These are phyloP conservation scores for Stereum hirsutum DNA, from an alignment of 1,284 basidiomycete species.

Conservation along the genomic window DNA sequence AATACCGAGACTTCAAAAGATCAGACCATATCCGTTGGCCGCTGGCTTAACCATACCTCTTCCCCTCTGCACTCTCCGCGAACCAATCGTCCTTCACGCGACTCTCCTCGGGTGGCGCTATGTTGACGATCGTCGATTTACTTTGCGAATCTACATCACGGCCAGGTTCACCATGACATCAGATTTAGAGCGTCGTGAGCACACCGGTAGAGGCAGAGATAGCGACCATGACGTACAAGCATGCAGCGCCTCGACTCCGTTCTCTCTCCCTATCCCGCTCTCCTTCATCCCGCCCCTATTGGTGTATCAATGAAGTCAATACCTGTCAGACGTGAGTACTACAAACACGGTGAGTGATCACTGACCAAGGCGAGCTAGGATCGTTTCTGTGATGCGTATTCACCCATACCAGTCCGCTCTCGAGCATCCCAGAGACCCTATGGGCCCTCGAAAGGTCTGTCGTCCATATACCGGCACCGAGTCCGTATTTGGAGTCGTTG, in stretches of 20 bases:
- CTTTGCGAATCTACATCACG: constrained; percentile 72
- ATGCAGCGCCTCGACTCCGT: constrained; percentile 70
- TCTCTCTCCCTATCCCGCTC: constrained; percentile 76
- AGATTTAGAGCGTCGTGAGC: constrained; percentile 5
- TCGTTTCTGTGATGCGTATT: constrained; percentile 85
- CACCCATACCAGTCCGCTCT: constrained; percentile 76
- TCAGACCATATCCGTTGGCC: too few relatives aligned
- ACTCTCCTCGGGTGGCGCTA: constrained; percentile 48
- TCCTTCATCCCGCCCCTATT: constrained; percentile 75
- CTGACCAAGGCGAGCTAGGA: constrained; percentile 77
- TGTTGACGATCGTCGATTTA: constrained; percentile 71
- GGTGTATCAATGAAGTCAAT: background rate
- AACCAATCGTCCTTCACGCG: constrained; percentile 70
- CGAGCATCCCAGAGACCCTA: constrained; percentile 54
- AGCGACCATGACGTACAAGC: constrained; percentile 45
- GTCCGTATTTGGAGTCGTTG: constrained; percentile 69
- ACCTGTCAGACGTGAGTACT: constrained; percentile 16
- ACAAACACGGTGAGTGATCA: constrained; percentile 5
- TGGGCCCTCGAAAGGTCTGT: constrained; percentile 63
- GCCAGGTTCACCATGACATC: constrained; percentile 3
- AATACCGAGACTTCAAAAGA: too few relatives aligned
- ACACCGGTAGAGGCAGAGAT: background rate
- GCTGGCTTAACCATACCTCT: constrained; percentile 45
- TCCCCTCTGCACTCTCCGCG: constrained; percentile 37
- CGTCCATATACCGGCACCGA: constrained; percentile 80